These are phyloP conservation scores for Angomonas ambiguus DNA, from an alignment of 208 protist genomes.

Conservation along the genomic window DNA sequence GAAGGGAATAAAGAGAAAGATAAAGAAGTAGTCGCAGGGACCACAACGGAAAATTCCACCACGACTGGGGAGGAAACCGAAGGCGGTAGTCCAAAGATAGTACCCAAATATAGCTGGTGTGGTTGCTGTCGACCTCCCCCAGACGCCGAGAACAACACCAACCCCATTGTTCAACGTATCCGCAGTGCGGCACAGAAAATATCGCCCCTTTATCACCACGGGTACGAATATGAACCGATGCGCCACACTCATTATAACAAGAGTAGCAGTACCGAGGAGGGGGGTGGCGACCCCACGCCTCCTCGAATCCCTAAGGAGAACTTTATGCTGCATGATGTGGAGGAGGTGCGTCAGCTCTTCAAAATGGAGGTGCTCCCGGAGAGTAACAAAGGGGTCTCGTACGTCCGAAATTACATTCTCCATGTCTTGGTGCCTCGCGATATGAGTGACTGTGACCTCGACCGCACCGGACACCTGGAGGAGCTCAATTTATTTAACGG, in stretches of 20 bases:
- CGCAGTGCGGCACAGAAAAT: constrained; percentile 14
- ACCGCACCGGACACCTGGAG: constrained; percentile 14
- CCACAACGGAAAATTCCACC: no score
- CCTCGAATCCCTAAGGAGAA: constrained; percentile 1
- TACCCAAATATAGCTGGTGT: background rate
- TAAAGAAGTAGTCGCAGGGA: background rate
- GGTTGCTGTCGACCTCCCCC: background rate
- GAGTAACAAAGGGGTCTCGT: constrained; percentile 67
- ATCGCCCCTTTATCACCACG: constrained; percentile 27
- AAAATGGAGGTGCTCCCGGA: constrained; percentile 59
- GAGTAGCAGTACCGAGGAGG: no score
- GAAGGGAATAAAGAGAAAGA: background rate
- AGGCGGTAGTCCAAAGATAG: no score
- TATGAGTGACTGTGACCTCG: constrained; percentile 37
- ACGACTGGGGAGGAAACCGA: no score
- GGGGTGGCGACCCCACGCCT: no score
- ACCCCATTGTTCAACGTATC: background rate
- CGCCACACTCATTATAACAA: no score
- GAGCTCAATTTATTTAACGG: constrained; percentile 23
- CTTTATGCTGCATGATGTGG: constrained; percentile 29
- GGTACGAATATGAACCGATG: constrained; percentile 27
- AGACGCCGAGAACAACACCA: background rate
- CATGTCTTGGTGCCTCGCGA: constrained; percentile 53
- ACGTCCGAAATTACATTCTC: constrained; percentile 86
- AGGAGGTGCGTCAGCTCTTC: constrained; percentile 45